Evolutionary conservation across 2,329 filamentous ascomycete genomes (phyloP).

Genomic region (Nigrograna mackinnonii): DNA sequence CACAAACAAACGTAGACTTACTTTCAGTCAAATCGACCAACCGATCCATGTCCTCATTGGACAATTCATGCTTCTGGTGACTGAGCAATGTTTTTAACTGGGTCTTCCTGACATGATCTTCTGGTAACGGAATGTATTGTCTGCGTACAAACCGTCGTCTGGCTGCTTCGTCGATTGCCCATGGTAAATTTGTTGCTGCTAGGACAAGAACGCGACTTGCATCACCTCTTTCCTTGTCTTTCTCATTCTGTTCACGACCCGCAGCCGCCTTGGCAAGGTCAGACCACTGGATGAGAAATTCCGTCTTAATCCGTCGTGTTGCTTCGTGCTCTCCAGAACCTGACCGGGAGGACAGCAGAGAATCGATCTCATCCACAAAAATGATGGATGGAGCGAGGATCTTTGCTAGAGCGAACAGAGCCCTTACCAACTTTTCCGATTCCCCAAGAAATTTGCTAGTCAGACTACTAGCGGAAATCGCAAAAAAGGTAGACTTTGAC

Average conservation of each 20-base stretch:
- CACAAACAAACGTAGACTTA: conserved; percentile 49
- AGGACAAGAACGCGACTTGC: conserved; percentile 88
- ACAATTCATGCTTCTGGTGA: conserved; percentile 83
- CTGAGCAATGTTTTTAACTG: conserved; percentile 81
- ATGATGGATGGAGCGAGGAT: conserved; percentile 91
- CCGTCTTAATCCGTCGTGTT: conserved; percentile 91
- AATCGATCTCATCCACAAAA: conserved; percentile 98
- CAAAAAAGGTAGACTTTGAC: conserved; percentile 93
- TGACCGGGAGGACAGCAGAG: conserved; percentile 80
- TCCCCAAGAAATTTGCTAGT: conserved; percentile 97
- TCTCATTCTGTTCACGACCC: conserved; percentile 71
- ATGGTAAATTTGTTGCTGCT: conserved; percentile 93
- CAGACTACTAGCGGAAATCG: conserved; percentile 90
- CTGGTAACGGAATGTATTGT: conserved; percentile 94
- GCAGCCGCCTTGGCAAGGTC: conserved; percentile 91
- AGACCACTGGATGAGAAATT: conserved; percentile 97
- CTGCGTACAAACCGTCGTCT: conserved; percentile 86
- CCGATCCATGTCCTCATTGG: conserved; percentile 69
- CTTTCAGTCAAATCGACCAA: conserved; percentile 85
- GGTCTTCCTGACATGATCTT: conserved; percentile 75
- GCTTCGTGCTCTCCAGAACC: conserved; percentile 90
- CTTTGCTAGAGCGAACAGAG: conserved; percentile 88
- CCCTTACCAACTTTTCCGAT: conserved; percentile 92
- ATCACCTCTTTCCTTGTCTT: conserved; percentile 74
- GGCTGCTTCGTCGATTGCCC: conserved; percentile 97